phyloP scores from a whole-genome alignment of 371 early-diverging fungal species.

The Mucor racemosus region DNA sequence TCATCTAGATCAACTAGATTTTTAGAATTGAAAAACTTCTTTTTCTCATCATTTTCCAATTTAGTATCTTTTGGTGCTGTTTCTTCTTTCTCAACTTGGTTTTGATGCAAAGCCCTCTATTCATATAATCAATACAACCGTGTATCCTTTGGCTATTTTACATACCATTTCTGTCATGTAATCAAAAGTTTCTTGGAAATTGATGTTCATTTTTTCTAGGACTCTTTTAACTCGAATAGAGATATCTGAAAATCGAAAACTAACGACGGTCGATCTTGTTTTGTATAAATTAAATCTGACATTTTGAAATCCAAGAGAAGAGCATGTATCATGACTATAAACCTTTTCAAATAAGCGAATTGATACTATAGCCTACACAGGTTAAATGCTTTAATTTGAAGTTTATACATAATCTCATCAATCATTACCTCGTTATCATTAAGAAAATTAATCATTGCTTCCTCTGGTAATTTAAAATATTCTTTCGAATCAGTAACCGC shows the following conservation, averaged over 20 bases:
- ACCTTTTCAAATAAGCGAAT: neutral
- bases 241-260: neutral
- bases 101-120: neutral
- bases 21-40: neutral
- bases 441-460: constrained; percentile 51
- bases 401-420: neutral
- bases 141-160: neutral
- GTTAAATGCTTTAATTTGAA: too few species aligned
- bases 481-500: neutral
- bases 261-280: neutral
- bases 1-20: neutral
- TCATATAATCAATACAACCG: neutral
- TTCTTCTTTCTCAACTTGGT: neutral
- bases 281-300: neutral
- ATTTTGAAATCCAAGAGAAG: neutral
- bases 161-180: neutral
- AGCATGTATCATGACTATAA: too few species aligned
- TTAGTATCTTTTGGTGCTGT: neutral
- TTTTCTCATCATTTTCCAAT: neutral
- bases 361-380: neutral
- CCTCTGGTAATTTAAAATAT: constrained; percentile 12
- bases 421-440: constrained; percentile 42
- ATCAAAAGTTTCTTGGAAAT: neutral
- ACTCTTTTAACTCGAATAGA: neutral
- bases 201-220: neutral